Evolutionary conservation across 129 eudicot genomes (phyloP).

Genomic region (Helianthus annuus): DNA sequence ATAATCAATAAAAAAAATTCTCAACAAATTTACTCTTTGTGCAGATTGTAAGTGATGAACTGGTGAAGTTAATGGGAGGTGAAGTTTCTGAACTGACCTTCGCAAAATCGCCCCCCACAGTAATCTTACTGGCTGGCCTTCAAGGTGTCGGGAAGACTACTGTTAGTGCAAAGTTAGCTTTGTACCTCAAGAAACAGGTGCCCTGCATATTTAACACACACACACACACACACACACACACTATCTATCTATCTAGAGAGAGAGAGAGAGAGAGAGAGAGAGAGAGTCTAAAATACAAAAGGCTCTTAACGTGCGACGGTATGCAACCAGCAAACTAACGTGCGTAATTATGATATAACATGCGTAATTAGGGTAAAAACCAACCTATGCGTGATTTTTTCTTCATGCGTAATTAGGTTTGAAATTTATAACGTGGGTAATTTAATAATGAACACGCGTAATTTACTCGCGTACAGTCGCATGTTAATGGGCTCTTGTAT

Average conservation of each 20-base stretch:
- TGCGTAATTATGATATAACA: too few species aligned
- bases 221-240: not conserved
- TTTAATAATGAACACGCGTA: too few species aligned
- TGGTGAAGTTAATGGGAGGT: constrained; percentile 96
- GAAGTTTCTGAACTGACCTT: constrained; percentile 85
- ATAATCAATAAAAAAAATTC: not conserved
- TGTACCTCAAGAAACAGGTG: constrained; percentile 92
- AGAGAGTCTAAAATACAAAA: too few species aligned
- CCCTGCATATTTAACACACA: not conserved
- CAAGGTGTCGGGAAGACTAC: constrained; percentile 99
- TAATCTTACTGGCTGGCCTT: constrained; percentile 86
- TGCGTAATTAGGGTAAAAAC: too few species aligned
- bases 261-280: too few species aligned
- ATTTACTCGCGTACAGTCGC: too few species aligned
- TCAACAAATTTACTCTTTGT: not conserved
- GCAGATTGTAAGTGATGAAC: constrained; percentile 92
- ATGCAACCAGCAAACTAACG: too few species aligned
- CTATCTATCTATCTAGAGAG: not conserved
- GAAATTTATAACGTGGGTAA: too few species aligned
- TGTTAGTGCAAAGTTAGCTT: constrained; percentile 87
- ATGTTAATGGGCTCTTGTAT: too few species aligned
- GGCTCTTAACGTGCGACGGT: too few species aligned
- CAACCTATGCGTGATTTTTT: too few species aligned
- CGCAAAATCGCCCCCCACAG: constrained; percentile 82
- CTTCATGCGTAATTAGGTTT: too few species aligned